Evolutionary conservation across 768 basidiomycete species (phyloP).

Genomic region (Rhodotorula diobovata): DNA sequence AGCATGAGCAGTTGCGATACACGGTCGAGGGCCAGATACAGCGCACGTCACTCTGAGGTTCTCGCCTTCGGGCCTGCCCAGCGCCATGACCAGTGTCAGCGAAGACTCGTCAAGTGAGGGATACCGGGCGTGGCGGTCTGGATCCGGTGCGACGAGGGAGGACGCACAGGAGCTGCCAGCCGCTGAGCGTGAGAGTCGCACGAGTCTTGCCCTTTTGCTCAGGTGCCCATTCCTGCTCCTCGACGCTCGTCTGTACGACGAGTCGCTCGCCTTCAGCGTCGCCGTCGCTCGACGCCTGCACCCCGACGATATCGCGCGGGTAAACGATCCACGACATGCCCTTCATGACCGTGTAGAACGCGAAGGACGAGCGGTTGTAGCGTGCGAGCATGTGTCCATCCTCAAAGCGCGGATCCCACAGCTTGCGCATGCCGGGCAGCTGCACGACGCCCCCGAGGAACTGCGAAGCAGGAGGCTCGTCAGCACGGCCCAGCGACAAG

Average conservation of each 20-base stretch:
- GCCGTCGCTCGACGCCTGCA: slow-evolving; percentile 18
- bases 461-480: not conserved
- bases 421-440: slow-evolving; percentile 24
- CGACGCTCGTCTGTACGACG: slow-evolving; percentile 35
- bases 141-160: no score
- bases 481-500: no score
- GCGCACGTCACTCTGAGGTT: slow-evolving; percentile 26
- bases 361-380: slow-evolving; percentile 4
- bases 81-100: no score
- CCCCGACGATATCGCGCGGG: slow-evolving; percentile 35
- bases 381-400: slow-evolving; percentile 16
- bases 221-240: slow-evolving; percentile 28
- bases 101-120: no score
- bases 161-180: slow-evolving; percentile 19
- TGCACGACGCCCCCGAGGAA: slow-evolving; percentile 29
- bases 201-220: slow-evolving; percentile 36
- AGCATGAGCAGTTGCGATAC: not conserved
- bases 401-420: slow-evolving; percentile 27
- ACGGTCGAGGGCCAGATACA: no score
- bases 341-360: slow-evolving; percentile 30
- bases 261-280: slow-evolving; percentile 22
- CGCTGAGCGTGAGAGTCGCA: slow-evolving; percentile 25
- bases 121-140: no score
- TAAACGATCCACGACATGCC: slow-evolving; percentile 39
- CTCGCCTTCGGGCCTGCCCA: slow-evolving; percentile 32